Conservation (phyloP, 2,329 filamentous ascomycete genomes). For the Microdochium nivale region DNA sequence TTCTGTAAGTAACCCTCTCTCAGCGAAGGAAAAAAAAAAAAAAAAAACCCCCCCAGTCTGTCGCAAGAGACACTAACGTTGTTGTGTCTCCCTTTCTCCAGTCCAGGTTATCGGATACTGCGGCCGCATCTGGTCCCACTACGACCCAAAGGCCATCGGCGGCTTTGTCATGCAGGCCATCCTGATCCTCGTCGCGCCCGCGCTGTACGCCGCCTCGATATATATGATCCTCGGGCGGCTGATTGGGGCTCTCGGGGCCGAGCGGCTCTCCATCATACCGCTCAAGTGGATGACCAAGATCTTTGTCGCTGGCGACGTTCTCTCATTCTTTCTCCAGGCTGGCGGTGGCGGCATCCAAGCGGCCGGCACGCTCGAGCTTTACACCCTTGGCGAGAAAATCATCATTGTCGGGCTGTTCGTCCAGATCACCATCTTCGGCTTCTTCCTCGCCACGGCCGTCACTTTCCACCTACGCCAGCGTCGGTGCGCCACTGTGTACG, state of each 20-base stretch:
- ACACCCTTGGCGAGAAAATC: slow-evolving; percentile 28
- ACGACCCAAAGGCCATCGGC: slow-evolving; percentile 4
- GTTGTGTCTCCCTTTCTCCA: slow-evolving; percentile 1
- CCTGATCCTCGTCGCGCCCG: slow-evolving; percentile 11
- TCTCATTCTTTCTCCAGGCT: slow-evolving; percentile 33
- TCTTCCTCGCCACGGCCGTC: slow-evolving; percentile 35
- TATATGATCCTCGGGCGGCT: slow-evolving; percentile 28
- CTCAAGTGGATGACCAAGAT: slow-evolving; percentile 30
- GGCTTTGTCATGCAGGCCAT: slow-evolving; percentile 14
- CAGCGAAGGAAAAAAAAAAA: neutral
- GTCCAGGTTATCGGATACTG: slow-evolving; percentile 13
- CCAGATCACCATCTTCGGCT: slow-evolving; percentile 39
- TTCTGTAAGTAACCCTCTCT: slow-evolving; percentile 2
- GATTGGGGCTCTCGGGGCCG: slow-evolving; percentile 13
- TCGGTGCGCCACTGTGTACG: slow-evolving; percentile 4
- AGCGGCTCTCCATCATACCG: slow-evolving; percentile 4
- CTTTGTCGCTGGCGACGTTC: slow-evolving; percentile 36
- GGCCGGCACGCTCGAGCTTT: slow-evolving; percentile 13
- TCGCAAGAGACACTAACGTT: neutral
- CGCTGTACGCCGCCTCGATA: slow-evolving; percentile 23
- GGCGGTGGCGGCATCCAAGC: slow-evolving; percentile 23
- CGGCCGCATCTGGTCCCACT: slow-evolving; percentile 11
- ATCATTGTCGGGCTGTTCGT: slow-evolving; percentile 39
- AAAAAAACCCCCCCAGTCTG: too few species aligned
- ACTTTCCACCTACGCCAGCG: slow-evolving; percentile 25